Evolutionary conservation across 2,329 filamentous ascomycete genomes (phyloP), one percentile per base, ranked within the genome.

Genomic region (Fusarium sp.): DNA sequence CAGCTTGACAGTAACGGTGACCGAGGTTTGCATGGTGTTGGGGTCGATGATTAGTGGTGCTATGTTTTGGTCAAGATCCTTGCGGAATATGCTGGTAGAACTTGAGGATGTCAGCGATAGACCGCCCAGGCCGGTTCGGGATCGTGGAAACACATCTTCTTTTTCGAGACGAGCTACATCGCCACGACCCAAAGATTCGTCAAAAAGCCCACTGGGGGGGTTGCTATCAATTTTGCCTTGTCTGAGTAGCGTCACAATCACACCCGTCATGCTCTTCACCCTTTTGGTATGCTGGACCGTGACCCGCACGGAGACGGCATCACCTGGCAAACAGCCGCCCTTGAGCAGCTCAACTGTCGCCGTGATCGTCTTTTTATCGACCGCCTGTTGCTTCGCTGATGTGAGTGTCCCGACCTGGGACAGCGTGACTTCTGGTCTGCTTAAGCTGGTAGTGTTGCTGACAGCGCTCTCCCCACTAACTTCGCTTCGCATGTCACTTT

Each of bases 51-150:
- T 93, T 43, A 99, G 83, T 6, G 96, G 94, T 20, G 92, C 91
- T 57, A 96, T 93, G 2, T 91, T 90, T 77, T 99, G 96, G 6
- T 92, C 91, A 5, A 99, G 82, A 76, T 99, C 96, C 77, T 98
- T 98, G 53, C 96, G 91, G 76, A 97, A 98, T n/a, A 96, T 87
- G 77, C 94, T 96, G 76, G 90, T 95, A 4, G 94, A 94, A 36
- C 93, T 91, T 9, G 92, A 91, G 2, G 93, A 96, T 3, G 92
- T 93, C 39, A 98, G 84, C 2, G 94, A 96, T 27, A 98, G 82
- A 0, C 94, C 94, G 17, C 92, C 92, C 10, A 97, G 85, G 0
- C 94, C 94, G 1, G 94, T 96, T 63, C 91, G 89, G 4, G 94
- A 97, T 72, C 90, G 92, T 6, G 94, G 94, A 75, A 94, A 96